Percentiles rank a stretch among this genome's conserved stretches.
These are phyloP conservation scores for Vigna trinervia DNA, from an alignment of 306 rosid species.

Conservation along the genomic window DNA sequence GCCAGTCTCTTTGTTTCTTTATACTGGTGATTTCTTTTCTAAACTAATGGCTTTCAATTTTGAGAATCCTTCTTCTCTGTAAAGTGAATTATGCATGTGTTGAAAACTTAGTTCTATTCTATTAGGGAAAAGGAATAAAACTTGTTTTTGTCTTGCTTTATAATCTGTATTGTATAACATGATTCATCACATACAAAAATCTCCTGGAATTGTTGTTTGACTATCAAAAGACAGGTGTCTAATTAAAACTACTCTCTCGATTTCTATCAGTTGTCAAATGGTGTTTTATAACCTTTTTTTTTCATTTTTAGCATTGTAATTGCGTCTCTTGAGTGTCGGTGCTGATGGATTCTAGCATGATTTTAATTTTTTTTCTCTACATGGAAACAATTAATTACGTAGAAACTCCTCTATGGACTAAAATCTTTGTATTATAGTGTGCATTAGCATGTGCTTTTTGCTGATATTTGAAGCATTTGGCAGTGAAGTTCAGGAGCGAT, in stretches of 20 bases:
- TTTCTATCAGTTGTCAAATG: too few relatives aligned
- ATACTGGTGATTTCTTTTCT: too few relatives aligned
- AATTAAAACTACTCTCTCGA: background rate
- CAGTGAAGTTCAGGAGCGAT: too few relatives aligned
- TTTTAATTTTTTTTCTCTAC: conserved; percentile 3
- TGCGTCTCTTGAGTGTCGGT: conserved; percentile 9
- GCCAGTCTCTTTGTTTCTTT: too few relatives aligned
- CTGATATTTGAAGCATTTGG: too few relatives aligned
- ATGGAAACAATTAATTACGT: background rate
- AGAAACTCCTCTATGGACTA: background rate
- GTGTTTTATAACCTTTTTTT: background rate
- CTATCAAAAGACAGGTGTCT: conserved; percentile 15
- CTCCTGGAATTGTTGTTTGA: conserved; percentile 22
- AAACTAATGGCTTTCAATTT: too few relatives aligned
- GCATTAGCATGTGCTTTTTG: conserved; percentile 14
- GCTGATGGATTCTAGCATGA: conserved; percentile 15
- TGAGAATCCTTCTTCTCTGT: too few relatives aligned
- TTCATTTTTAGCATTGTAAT: background rate
- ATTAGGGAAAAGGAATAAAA: too few relatives aligned
- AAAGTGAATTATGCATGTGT: too few relatives aligned
- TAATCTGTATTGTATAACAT: background rate
- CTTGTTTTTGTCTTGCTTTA: too few relatives aligned
- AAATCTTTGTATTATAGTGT: background rate
- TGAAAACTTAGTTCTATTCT: too few relatives aligned
- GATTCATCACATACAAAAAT: conserved; percentile 19